Percentiles rank a stretch among this genome's conserved stretches.
These are phyloP conservation scores for Xanthoconium stramineum DNA, from an alignment of 768 basidiomycete genomes.

Conservation along the genomic window DNA sequence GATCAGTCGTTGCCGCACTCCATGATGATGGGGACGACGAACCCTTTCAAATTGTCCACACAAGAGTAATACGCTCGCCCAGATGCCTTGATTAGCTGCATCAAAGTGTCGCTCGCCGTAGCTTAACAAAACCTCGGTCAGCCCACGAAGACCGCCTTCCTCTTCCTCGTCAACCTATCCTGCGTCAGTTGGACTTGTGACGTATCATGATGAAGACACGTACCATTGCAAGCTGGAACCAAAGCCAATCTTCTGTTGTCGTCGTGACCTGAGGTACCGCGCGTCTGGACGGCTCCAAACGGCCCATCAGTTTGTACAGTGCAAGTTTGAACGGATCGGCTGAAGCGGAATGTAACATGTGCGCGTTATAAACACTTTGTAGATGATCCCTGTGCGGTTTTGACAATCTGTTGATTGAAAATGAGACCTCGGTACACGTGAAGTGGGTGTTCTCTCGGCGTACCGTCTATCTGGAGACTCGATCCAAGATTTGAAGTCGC, in stretches of 20 bases:
- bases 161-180: slow-evolving; percentile 77
- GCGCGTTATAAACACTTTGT: slow-evolving; percentile 75
- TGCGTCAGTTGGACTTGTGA: slow-evolving; percentile 4
- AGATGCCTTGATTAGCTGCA: slow-evolving; percentile 60
- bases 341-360: slow-evolving; percentile 84
- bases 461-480: slow-evolving; percentile 77
- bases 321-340: slow-evolving; percentile 96
- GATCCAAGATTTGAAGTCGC: slow-evolving; percentile 79
- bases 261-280: slow-evolving; percentile 81
- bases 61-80: slow-evolving; percentile 83
- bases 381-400: slow-evolving; percentile 78
- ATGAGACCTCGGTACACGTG: neutral
- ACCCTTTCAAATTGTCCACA: slow-evolving; percentile 95
- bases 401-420: slow-evolving; percentile 47
- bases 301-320: slow-evolving; percentile 92
- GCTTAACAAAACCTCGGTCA: slow-evolving; percentile 71
- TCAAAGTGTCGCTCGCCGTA: slow-evolving; percentile 86
- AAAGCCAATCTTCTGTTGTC: slow-evolving; percentile 97
- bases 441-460: slow-evolving; percentile 15
- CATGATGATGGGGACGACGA: slow-evolving; percentile 20
- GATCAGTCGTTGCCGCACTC: neutral
- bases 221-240: slow-evolving; percentile 92
- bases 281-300: slow-evolving; percentile 77
- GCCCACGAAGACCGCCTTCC: slow-evolving; percentile 66
- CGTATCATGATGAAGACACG: neutral